A percentile compares a stretch with the other conserved stretches of the same genome.
Evolutionary conservation across 1,139 yeast species (phyloP).

Genomic region (Taphrina populina): DNA sequence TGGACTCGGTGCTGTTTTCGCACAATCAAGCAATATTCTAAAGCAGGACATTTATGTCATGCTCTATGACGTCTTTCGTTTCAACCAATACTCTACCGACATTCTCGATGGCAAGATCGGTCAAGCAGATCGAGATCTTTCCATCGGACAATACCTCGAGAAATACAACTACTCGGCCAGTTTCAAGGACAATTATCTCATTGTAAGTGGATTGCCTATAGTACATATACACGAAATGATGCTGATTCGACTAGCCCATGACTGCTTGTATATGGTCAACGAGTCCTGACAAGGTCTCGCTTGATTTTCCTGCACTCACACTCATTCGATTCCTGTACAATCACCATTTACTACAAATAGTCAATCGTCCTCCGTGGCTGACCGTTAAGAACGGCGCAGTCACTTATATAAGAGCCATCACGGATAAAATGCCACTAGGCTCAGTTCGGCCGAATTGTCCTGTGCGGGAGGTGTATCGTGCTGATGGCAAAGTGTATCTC

Average conservation of each 20-base stretch:
- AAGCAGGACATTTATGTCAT: constrained; percentile 23
- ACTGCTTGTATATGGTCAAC: constrained; percentile 33
- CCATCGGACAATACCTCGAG: constrained; percentile 25
- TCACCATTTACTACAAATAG: constrained; percentile 27
- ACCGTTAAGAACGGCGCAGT: constrained; percentile 27
- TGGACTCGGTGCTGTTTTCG: constrained; percentile 17
- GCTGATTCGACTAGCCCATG: constrained; percentile 16
- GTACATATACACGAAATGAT: background rate
- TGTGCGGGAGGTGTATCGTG: constrained; percentile 26
- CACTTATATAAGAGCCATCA: constrained; percentile 18
- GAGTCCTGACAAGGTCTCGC: constrained; percentile 28
- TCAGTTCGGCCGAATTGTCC: constrained; percentile 21
- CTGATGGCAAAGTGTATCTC: constrained; percentile 23
- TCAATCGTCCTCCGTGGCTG: constrained; percentile 32
- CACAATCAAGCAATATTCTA: constrained; percentile 13
- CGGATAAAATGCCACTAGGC: constrained; percentile 31
- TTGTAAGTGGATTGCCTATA: background rate
- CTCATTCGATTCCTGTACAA: constrained; percentile 30
- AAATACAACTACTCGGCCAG: constrained; percentile 21
- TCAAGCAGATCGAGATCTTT: constrained; percentile 6
- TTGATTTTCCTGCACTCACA: constrained; percentile 28
- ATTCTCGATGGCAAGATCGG: constrained; percentile 14
- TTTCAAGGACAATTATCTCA: constrained; percentile 25
- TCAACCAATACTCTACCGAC: constrained; percentile 32
- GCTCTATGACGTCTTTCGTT: constrained; percentile 24